Percentiles rank a stretch among this genome's conserved stretches.
These are phyloP conservation scores for Leptomonas pyrrhocoris DNA, from an alignment of 208 protist species.

Conservation along the genomic window DNA sequence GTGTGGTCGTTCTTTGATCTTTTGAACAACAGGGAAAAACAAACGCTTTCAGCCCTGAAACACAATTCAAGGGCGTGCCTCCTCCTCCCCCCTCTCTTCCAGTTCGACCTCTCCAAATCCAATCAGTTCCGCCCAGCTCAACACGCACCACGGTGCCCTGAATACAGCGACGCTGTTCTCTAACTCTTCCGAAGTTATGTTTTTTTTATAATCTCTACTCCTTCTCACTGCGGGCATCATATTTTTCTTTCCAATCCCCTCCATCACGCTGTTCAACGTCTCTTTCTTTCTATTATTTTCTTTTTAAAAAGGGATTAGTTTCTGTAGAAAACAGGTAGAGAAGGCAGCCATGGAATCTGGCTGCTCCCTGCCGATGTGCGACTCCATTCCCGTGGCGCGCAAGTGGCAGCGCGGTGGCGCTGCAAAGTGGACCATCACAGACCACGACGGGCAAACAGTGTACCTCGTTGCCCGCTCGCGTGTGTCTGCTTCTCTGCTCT, in stretches of 20 bases:
- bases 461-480: background rate
- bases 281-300: background rate
- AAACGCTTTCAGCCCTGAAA: too few species aligned
- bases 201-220: too few species aligned
- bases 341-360: slow-evolving; percentile 3
- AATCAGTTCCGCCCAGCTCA: too few species aligned
- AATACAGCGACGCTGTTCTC: too few species aligned
- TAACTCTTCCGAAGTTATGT: too few species aligned
- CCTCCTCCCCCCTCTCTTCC: too few species aligned
- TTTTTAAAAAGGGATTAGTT: background rate
- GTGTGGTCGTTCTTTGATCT: too few species aligned
- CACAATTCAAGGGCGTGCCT: too few species aligned
- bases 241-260: slow-evolving; percentile 1
- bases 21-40: too few species aligned
- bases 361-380: background rate
- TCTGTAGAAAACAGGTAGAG: background rate
- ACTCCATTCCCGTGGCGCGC: slow-evolving; percentile 1
- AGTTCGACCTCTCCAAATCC: too few species aligned
- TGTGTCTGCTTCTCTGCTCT: background rate
- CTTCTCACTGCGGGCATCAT: too few species aligned
- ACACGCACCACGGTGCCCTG: too few species aligned
- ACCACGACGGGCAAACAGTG: background rate
- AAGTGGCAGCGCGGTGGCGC: background rate
- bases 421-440: background rate
- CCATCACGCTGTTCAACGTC: background rate